phyloP scores from a whole-genome alignment of 2,329 filamentous ascomycete genomes.

The Samsoniella hepiali region DNA sequence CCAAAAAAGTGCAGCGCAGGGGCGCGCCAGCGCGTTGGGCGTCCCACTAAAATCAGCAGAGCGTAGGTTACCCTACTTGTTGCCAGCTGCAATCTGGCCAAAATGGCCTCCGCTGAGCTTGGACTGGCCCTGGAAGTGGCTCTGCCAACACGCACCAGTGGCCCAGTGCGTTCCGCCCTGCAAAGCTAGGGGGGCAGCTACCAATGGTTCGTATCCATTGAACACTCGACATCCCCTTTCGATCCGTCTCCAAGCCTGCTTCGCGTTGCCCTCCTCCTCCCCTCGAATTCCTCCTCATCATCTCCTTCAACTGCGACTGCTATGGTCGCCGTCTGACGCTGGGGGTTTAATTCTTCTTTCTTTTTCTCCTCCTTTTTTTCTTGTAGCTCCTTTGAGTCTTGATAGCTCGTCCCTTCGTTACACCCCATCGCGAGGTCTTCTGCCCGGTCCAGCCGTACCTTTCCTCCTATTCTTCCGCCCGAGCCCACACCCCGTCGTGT shows the following conservation, averaged over 20 bases:
- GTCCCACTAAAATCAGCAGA: slow-evolving; percentile 14
- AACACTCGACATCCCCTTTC: slow-evolving; percentile 16
- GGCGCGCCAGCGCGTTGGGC: background rate
- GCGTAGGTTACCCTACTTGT: background rate
- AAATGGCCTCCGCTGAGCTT: background rate
- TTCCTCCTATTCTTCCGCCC: slow-evolving; percentile 13
- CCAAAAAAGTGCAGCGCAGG: slow-evolving; percentile 1
- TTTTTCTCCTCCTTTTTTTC: slow-evolving; percentile 24
- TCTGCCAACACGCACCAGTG: background rate
- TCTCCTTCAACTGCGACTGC: slow-evolving; percentile 21
- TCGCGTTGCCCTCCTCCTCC: slow-evolving; percentile 1
- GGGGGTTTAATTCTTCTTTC: slow-evolving; percentile 19
- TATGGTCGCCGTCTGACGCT: slow-evolving; percentile 18
- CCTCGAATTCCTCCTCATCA: background rate
- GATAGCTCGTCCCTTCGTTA: slow-evolving; percentile 37
- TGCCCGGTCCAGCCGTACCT: slow-evolving; percentile 23
- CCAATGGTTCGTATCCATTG: slow-evolving; percentile 8
- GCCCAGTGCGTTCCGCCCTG: background rate
- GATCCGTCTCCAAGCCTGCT: slow-evolving; percentile 1
- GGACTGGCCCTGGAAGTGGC: background rate
- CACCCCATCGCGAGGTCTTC: slow-evolving; percentile 23
- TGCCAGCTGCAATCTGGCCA: slow-evolving; percentile 16
- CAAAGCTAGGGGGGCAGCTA: slow-evolving; percentile 8
- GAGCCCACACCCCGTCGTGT: slow-evolving; percentile 6
- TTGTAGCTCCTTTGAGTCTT: slow-evolving; percentile 28